Percentiles rank a stretch among this genome's conserved stretches.
phyloP scores from a whole-genome alignment of 768 basidiomycete species.

The Naganishia kalamii region DNA sequence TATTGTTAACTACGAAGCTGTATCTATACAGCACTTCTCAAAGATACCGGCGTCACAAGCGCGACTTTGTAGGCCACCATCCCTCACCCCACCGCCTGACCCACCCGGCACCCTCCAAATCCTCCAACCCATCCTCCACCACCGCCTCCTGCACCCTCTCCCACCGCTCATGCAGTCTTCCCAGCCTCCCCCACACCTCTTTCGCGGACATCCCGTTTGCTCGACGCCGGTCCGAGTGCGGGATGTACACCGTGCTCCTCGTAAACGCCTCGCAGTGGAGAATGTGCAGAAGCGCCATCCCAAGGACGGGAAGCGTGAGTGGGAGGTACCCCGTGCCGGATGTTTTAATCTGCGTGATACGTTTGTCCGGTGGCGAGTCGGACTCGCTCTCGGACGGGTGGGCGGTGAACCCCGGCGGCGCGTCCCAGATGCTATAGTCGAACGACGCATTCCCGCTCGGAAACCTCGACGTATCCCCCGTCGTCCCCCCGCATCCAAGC shows the following conservation, averaged over 20 bases:
- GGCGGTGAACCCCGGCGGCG: not conserved
- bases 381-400: conserved; percentile 11
- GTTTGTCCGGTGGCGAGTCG: not conserved
- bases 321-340: conserved; percentile 20
- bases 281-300: conserved; percentile 19
- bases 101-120: not conserved
- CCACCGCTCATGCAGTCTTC: conserved; percentile 20
- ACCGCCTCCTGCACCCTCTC: conserved; percentile 14
- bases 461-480: not conserved
- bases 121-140: conserved; percentile 21
- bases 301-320: conserved; percentile 15
- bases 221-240: not conserved
- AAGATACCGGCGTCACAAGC: not conserved
- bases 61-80: conserved; percentile 17
- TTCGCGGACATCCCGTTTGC: conserved; percentile 11
- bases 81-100: conserved; percentile 15
- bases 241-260: conserved; percentile 9
- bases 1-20: not conserved
- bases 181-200: conserved; percentile 10
- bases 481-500: not conserved
- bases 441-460: not conserved
- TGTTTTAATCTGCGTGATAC: not conserved
- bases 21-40: not conserved
- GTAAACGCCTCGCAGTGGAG: conserved; percentile 12
- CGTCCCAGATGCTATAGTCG: conserved; percentile 10